Evolutionary conservation across 768 basidiomycete genomes (phyloP).

Genomic region (Naganishia onofrii): DNA sequence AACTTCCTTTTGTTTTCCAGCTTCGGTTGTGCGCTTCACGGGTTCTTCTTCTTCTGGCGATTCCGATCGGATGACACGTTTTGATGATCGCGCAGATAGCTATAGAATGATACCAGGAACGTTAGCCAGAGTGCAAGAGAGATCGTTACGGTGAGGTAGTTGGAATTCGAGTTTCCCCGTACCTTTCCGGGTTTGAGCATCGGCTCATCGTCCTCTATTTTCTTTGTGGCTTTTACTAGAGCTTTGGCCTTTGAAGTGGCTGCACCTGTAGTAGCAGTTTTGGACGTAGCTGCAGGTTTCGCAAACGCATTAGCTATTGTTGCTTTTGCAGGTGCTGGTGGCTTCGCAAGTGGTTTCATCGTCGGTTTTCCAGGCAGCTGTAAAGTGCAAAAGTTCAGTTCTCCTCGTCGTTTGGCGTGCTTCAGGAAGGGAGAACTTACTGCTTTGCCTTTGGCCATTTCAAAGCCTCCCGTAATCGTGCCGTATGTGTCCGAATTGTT

Average conservation of each 20-base stretch:
- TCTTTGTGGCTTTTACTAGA: constrained; percentile 8
- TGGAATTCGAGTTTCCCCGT: background rate
- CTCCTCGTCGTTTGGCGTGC: background rate
- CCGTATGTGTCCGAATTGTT: constrained; percentile 15
- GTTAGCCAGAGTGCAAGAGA: background rate
- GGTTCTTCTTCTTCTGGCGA: constrained; percentile 20
- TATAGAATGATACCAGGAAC: background rate
- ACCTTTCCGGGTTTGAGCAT: constrained; percentile 22
- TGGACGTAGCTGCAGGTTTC: background rate
- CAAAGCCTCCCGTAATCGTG: constrained; percentile 21
- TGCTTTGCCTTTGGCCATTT: constrained; percentile 10
- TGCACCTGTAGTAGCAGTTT: constrained; percentile 8
- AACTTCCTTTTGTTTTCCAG: constrained; percentile 2
- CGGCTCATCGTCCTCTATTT: constrained; percentile 17
- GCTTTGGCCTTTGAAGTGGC: background rate
- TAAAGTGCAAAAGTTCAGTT: background rate
- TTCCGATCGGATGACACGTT: constrained; percentile 17
- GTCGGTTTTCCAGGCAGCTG: constrained; percentile 2
- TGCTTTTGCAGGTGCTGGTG: constrained; percentile 9
- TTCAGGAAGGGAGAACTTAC: background rate
- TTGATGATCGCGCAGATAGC: background rate
- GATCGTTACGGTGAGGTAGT: background rate
- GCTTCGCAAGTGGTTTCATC: constrained; percentile 10
- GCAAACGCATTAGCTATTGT: background rate
- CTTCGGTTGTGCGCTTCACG: background rate